Conservation (phyloP, 1,139 yeast species). For the Taiozyma sp. region DNA sequence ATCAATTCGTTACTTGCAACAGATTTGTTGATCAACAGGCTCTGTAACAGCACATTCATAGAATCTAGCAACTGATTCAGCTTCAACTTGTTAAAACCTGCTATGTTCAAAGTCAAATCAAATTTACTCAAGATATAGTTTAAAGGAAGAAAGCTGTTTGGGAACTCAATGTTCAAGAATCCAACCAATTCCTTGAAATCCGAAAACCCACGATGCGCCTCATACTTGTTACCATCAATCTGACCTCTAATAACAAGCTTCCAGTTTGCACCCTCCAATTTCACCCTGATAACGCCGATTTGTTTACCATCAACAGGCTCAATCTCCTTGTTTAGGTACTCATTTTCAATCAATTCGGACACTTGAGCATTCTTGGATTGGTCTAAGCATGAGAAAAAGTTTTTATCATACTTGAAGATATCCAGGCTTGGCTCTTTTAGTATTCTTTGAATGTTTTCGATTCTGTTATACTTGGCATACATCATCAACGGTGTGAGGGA, state of each 20-base stretch:
- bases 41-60: conserved; percentile 41
- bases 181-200: conserved; percentile 34
- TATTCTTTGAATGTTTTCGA: conserved; percentile 48
- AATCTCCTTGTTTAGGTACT: conserved; percentile 28
- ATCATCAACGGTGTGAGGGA: conserved; percentile 66
- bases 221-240: conserved; percentile 9
- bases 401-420: conserved; percentile 38
- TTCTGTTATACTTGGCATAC: conserved; percentile 63
- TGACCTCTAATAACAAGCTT: conserved; percentile 21
- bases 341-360: conserved; percentile 39
- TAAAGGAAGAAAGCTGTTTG: conserved; percentile 36
- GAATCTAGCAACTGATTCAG: conserved; percentile 42
- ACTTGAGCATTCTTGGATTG: conserved; percentile 44
- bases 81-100: conserved; percentile 31
- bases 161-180: conserved; percentile 31
- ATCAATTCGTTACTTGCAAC: conserved; percentile 31
- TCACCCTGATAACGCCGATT: conserved; percentile 33
- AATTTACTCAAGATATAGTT: conserved; percentile 27
- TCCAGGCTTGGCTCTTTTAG: conserved; percentile 41
- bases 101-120: conserved; percentile 21
- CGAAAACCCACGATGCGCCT: conserved; percentile 27
- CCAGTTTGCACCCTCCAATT: conserved; percentile 26
- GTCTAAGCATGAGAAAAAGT: conserved; percentile 43
- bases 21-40: conserved; percentile 32
- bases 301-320: conserved; percentile 26